Base-by-base conservation (phyloP, 2,329 filamentous ascomycete genomes). In the Fusarium ramigenum region DNA sequence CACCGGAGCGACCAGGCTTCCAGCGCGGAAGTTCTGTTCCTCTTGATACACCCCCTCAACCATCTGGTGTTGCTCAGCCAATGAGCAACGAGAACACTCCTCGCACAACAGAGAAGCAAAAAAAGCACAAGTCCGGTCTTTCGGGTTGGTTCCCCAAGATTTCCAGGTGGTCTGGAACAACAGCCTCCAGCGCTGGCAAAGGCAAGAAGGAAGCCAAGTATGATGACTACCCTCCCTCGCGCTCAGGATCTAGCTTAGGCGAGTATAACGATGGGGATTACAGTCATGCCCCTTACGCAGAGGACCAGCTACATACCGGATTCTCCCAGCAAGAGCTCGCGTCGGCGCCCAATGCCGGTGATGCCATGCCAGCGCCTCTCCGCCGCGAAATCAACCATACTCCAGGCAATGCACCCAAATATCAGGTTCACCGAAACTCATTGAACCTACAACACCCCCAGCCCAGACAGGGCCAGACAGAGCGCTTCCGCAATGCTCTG, bases 91-190 rank as follows among this genome's bases (percentile, higher is more conserved):
- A 97, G 70, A 93, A 95, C 70, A 97, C 94, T 0, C 93, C 94
- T 16, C 80, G 80, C 44, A 91, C 89, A 3, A 91, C 89, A 3
- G 92, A 94, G 10, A 94, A 93, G 82, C 89, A 90, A 70, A 93
- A 93, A 81, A 98, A 97, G 84, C 93, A 97, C 84, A 97, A 97
- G 81, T 96, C 94, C 2, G 93, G 91, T 65, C 96, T 94, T 1
- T 94, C 93, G 1, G 86, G 89, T 58, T 91, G 90, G 86, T 93
- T 97, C 70, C 95, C 95, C 30, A 98, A 97, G 85, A 95, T 97
- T 71, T 98, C 96, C 10, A 90, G 96, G 47, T 99, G 96, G 96
- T 98, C 96, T 0, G 96, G 97, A 84, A 98, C 96, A 5, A 99
- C 96, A 1, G 90, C 95, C 8, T 97, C 95, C 1, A 97, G 94